Evolutionary conservation across 2,329 filamentous ascomycete genomes (phyloP).

Genomic region (Chrysoporthe cubensis): DNA sequence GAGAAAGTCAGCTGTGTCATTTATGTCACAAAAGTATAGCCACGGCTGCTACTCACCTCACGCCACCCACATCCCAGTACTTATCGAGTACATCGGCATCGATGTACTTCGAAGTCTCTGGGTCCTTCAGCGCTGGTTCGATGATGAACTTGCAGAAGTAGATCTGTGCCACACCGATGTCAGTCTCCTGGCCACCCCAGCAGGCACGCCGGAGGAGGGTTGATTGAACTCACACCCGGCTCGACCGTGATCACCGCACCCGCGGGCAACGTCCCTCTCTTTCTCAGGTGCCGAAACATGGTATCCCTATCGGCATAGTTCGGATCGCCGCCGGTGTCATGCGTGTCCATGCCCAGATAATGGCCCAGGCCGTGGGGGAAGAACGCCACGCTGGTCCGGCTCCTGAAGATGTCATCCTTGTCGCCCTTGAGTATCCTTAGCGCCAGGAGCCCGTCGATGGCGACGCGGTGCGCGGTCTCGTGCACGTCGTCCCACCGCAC

Average conservation of each 20-base stretch:
- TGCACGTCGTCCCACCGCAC: constrained; percentile 84
- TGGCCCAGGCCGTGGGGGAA: constrained; percentile 70
- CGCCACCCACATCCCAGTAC: constrained; percentile 83
- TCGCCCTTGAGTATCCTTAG: constrained; percentile 75
- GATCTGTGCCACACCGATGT: constrained; percentile 51
- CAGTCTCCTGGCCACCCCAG: not conserved
- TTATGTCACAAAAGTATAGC: not conserved
- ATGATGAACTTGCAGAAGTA: constrained; percentile 95
- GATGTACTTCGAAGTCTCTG: constrained; percentile 76
- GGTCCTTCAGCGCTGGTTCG: constrained; percentile 74
- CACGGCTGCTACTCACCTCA: constrained; percentile 53
- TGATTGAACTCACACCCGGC: constrained; percentile 68
- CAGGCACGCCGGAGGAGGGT: not conserved
- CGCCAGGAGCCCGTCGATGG: constrained; percentile 76
- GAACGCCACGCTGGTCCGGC: constrained; percentile 84
- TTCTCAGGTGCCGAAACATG: constrained; percentile 85
- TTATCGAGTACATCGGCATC: constrained; percentile 71
- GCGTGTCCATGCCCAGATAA: constrained; percentile 90
- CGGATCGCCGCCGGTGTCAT: constrained; percentile 80
- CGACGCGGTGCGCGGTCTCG: constrained; percentile 76
- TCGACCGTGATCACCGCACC: constrained; percentile 92
- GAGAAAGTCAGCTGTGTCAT: not conserved
- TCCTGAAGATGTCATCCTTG: constrained; percentile 73
- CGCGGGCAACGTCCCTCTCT: constrained; percentile 74
- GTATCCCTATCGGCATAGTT: constrained; percentile 79